Evolutionary conservation across 2,329 filamentous ascomycete genomes (phyloP).

Genomic region (Cordyceps fumosorosea): DNA sequence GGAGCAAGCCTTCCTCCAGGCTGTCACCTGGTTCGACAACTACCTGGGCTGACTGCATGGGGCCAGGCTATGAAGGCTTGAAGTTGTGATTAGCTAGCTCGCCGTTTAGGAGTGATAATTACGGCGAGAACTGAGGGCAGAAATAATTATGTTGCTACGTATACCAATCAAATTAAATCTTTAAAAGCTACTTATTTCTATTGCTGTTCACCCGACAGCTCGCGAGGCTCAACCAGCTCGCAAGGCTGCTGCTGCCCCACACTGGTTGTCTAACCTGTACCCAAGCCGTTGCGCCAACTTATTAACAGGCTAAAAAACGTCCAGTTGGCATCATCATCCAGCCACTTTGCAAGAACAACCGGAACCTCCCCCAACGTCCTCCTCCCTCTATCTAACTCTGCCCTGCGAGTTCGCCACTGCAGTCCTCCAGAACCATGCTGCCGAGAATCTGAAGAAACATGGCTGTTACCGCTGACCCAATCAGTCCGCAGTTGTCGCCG

Average conservation of each 20-base stretch:
- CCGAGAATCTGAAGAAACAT: conserved; percentile 2
- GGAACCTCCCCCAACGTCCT: background rate
- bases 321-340: conserved; percentile 12
- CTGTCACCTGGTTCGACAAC: conserved; percentile 67
- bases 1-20: conserved; percentile 72
- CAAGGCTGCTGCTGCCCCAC: background rate
- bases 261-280: background rate
- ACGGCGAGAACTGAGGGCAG: background rate
- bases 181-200: background rate
- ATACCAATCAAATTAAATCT: background rate
- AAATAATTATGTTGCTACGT: background rate
- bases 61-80: background rate
- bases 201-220: background rate
- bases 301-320: background rate
- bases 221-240: no score
- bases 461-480: conserved; percentile 20
- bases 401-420: background rate
- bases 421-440: background rate
- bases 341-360: background rate
- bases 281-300: background rate
- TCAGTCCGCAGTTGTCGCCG: conserved; percentile 16
- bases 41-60: conserved; percentile 20
- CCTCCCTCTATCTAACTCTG: background rate
- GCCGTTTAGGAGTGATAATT: no score
- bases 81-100: background rate